Conservation (phyloP, 345 rosid species). For the Bruguiera parviflora region DNA sequence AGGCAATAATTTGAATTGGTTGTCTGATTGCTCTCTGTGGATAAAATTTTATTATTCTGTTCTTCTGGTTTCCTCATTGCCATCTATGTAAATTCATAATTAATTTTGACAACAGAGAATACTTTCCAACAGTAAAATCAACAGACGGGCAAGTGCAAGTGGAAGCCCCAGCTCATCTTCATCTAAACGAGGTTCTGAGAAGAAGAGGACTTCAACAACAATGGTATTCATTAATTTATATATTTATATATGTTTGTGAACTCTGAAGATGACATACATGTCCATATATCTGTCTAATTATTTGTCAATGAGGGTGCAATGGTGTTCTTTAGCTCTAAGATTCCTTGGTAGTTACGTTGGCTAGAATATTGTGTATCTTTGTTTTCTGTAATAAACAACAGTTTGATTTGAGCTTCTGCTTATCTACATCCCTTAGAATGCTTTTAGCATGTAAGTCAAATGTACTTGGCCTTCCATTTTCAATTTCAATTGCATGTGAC, state of each 20-base stretch:
- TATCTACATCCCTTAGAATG: not conserved
- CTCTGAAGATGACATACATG: no score
- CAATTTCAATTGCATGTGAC: not conserved
- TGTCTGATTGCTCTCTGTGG: not conserved
- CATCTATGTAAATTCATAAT: not conserved
- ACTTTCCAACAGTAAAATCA: constrained; percentile 39
- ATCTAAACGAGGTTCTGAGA: constrained; percentile 55
- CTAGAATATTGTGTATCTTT: not conserved
- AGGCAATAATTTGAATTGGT: no score
- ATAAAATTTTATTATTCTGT: not conserved
- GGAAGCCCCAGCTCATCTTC: constrained; percentile 42
- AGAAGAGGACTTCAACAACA: constrained; percentile 44
- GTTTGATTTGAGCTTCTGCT: not conserved
- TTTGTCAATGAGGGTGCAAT: no score
- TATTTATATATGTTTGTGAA: no score
- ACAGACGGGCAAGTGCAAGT: constrained; percentile 46
- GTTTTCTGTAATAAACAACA: not conserved
- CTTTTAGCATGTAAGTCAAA: not conserved
- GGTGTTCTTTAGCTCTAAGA: no score
- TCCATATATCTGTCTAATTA: no score
- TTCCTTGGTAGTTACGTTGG: no score
- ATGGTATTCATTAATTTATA: constrained; percentile 31
- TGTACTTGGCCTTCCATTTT: not conserved
- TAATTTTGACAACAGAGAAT: constrained; percentile 38
- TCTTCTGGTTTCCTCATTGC: not conserved